Evolutionary conservation across 768 basidiomycete genomes (phyloP).

Genomic region (Kondoa malvinella): DNA sequence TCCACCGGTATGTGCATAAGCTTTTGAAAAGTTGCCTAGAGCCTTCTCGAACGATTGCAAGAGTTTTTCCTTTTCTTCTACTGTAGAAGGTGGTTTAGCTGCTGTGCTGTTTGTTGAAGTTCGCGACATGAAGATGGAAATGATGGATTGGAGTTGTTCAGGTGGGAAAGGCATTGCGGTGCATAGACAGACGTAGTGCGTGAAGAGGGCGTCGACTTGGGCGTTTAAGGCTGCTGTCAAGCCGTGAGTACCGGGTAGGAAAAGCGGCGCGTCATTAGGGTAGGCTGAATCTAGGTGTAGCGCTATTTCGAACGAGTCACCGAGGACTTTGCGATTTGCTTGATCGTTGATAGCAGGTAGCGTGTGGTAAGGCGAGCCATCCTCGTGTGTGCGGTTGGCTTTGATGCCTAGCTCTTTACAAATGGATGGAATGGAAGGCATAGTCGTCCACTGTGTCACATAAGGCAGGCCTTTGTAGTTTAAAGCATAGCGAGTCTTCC

Average conservation of each 20-base stretch:
- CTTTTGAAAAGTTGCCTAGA: neutral
- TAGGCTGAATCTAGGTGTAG: neutral
- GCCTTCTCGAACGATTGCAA: neutral
- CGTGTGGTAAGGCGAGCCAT: neutral
- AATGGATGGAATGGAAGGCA: neutral
- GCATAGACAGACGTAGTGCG: neutral
- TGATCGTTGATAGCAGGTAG: neutral
- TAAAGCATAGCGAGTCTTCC: neutral
- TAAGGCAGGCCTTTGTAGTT: neutral
- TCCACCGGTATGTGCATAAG: neutral
- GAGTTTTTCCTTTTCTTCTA: neutral
- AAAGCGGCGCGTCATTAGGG: neutral
- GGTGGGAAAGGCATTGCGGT: neutral
- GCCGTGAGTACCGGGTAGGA: conserved; percentile 17
- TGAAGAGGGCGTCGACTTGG: neutral
- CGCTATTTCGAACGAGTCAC: neutral
- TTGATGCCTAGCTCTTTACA: neutral
- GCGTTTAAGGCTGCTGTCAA: neutral
- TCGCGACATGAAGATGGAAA: neutral
- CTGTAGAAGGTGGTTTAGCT: neutral
- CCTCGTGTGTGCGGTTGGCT: neutral
- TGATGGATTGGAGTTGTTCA: neutral
- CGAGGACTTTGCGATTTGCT: neutral
- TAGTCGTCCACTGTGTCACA: neutral
- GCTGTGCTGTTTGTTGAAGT: neutral